A percentile compares a stretch with the other conserved stretches of the same genome.
Evolutionary conservation across 768 basidiomycete species (phyloP).

Genomic region (Candolleomyces eurysporus): DNA sequence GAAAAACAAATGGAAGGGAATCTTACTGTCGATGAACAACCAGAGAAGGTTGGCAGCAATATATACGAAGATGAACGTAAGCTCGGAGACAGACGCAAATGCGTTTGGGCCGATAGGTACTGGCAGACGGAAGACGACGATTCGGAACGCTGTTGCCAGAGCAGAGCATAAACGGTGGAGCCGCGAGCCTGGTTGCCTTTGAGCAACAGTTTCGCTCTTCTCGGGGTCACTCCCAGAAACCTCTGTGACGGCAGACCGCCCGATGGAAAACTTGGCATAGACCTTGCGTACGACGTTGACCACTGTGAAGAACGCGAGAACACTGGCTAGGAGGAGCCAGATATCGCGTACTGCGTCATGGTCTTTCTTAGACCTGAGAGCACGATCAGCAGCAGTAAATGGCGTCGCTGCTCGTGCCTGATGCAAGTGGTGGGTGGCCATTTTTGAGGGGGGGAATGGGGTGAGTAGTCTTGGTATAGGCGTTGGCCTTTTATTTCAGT

Average conservation of each 20-base stretch:
- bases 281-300: slow-evolving; percentile 25
- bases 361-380: slow-evolving; percentile 32
- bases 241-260: not conserved
- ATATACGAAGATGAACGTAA: slow-evolving; percentile 46
- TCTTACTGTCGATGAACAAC: slow-evolving; percentile 46
- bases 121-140: slow-evolving; percentile 48
- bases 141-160: slow-evolving; percentile 41
- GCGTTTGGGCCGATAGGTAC: slow-evolving; percentile 40
- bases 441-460: not conserved
- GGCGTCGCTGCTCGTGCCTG: not conserved
- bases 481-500: slow-evolving; percentile 18
- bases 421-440: not conserved
- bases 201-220: slow-evolving; percentile 4
- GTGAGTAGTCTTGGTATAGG: not conserved
- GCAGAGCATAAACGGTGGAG: slow-evolving; percentile 34
- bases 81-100: slow-evolving; percentile 39
- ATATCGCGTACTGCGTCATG: slow-evolving; percentile 35
- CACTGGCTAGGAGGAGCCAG: slow-evolving; percentile 37
- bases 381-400: slow-evolving; percentile 32
- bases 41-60: slow-evolving; percentile 41
- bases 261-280: slow-evolving; percentile 9
- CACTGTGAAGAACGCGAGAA: slow-evolving; percentile 35
- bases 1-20: not conserved
- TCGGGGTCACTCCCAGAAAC: slow-evolving; percentile 15
- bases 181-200: slow-evolving; percentile 1